Evolutionary conservation across 805 yeast genomes (phyloP).

Genomic region (Diddensiella transvaalensis): DNA sequence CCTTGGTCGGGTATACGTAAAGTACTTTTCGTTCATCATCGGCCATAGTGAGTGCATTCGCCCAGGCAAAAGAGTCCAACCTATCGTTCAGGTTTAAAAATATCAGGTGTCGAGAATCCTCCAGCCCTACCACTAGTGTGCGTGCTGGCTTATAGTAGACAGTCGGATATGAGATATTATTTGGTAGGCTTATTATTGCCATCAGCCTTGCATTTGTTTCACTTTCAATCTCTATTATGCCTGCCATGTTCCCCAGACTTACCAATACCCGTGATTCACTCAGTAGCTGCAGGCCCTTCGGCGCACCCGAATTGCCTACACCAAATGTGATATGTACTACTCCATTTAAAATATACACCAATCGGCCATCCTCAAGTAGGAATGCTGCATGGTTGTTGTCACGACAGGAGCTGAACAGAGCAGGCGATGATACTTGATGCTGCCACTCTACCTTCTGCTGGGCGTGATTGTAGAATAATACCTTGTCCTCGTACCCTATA

Average conservation of each 20-base stretch:
- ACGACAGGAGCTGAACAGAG: neutral
- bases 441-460: neutral
- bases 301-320: neutral
- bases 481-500: neutral
- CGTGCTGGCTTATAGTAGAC: neutral
- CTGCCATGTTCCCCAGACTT: neutral
- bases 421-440: neutral
- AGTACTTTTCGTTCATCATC: slow-evolving; percentile 11
- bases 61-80: neutral
- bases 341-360: too few species aligned
- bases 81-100: neutral
- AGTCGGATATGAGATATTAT: neutral
- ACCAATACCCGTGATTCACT: neutral
- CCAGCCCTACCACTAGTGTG: neutral
- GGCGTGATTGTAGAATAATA: neutral
- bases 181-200: neutral
- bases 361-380: neutral
- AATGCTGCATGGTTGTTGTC: neutral
- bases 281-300: neutral
- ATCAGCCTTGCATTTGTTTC: neutral
- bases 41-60: slow-evolving; percentile 1
- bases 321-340: neutral
- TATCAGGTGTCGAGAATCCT: neutral
- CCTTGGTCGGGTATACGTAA: slow-evolving; percentile 15
- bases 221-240: neutral